phyloP scores from a whole-genome alignment of 2,329 filamentous ascomycete genomes.

The Microcyclosporella mali region DNA sequence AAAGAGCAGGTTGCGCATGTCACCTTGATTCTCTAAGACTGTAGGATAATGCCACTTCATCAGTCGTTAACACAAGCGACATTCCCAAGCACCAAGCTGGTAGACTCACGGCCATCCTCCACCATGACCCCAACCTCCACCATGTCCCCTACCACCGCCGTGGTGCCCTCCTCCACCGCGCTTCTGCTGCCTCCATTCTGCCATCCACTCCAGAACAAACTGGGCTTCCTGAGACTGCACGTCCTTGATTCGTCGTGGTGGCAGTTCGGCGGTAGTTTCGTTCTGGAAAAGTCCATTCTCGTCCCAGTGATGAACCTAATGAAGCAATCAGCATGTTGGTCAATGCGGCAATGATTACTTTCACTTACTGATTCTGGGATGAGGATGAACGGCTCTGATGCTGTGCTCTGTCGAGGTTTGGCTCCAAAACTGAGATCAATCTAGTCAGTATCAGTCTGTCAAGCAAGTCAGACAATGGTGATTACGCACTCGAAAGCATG shows the following conservation, averaged over 20 bases:
- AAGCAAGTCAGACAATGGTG: neutral
- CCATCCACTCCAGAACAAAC: conserved; percentile 63
- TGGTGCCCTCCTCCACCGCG: neutral
- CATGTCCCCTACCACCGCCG: neutral
- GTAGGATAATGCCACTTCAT: no score
- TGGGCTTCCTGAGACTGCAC: conserved; percentile 53
- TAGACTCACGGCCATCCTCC: no score
- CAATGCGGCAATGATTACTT: no score
- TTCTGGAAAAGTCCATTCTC: conserved; percentile 49
- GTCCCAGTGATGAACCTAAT: conserved; percentile 60
- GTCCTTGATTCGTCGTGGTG: conserved; percentile 53
- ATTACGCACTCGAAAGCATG: conserved; percentile 51
- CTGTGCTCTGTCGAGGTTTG: conserved; percentile 52
- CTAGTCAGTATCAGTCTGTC: conserved; percentile 1
- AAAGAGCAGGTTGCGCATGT: no score
- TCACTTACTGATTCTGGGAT: conserved; percentile 46
- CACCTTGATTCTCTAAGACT: no score
- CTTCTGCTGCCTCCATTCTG: conserved; percentile 47
- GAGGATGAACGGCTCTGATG: conserved; percentile 63
- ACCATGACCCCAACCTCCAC: neutral
- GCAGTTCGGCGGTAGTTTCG: conserved; percentile 53
- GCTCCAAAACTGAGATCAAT: conserved; percentile 35
- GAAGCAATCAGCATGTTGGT: no score
- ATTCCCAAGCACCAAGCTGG: no score
- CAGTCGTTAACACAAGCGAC: no score